Evolutionary conservation across 2,329 filamentous ascomycete species (phyloP), one percentile per base, ranked within the genome.

Genomic region (Calycina marina): DNA sequence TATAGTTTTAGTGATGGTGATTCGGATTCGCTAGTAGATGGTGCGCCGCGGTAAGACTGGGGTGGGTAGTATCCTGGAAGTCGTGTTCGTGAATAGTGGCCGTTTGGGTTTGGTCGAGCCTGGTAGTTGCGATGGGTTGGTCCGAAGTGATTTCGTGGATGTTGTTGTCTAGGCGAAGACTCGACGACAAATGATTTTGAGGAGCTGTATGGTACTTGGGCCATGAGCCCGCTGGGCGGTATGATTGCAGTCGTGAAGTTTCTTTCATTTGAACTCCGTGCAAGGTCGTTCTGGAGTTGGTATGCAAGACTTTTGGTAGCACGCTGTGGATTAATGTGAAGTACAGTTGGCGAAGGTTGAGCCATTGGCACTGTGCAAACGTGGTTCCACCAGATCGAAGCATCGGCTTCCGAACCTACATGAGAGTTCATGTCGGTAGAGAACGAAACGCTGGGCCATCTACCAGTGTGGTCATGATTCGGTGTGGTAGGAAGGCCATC

Each of bases 381-480:
- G 29, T 50, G 39, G 25, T 41, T 47, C 46, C 48, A 52, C 47
- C 47, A 51, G 10, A 51, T 14, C 18, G 48, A 40, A 12, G 37
- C 20, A 2, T 46, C 43, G 10, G 36, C 29, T 6, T 47, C 41
- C 3, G 35, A 18, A 2, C 34, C 24, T 24, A 34, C 40, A 11
- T 37, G 13, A n/a, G 25, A 27, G 34, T 31, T 22, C 37, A 32
- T 27, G 25, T 35, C 32, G 25, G 32, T 35, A 41, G 42, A 10
- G n/a, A n/a, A n/a, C n/a, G n/a, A n/a, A n/a, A n/a, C n/a, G 8
- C 20, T 8, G 8, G 42, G 35, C 49, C 47, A 50, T 25, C 37
- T 39, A 29, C 32, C 28, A 16, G 44, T 40, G n/a, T 30, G 26
- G 17, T 39, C 35, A 25, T 40, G 32, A 34, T 46, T 42, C 11